phyloP scores from a whole-genome alignment of 768 basidiomycete species.

The Phlebiopsis gigantea region DNA sequence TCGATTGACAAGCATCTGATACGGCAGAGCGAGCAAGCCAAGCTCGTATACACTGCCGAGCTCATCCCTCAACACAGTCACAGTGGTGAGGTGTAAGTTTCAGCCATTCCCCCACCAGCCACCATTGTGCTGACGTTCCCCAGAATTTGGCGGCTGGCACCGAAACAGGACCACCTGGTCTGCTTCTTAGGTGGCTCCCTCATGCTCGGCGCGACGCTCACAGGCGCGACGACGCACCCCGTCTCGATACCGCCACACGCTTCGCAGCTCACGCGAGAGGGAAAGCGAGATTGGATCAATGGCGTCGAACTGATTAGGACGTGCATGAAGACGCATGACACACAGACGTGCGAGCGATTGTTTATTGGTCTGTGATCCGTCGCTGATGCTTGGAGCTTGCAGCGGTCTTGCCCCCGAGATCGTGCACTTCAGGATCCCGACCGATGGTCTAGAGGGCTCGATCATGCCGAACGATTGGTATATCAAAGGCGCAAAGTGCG shows the following conservation, averaged over 20 bases:
- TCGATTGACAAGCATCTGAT: constrained; percentile 76
- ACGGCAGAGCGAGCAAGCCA: constrained; percentile 49
- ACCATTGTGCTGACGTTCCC: not conserved
- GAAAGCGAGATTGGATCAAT: constrained; percentile 74
- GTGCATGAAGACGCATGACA: constrained; percentile 83
- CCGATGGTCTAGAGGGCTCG: constrained; percentile 44
- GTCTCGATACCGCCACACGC: constrained; percentile 66
- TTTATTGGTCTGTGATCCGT: not conserved
- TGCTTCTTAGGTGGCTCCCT: constrained; percentile 93
- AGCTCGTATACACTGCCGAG: constrained; percentile 78
- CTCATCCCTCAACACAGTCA: constrained; percentile 52
- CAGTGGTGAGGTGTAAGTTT: constrained; percentile 32
- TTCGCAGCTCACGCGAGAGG: constrained; percentile 55
- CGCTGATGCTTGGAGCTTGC: not conserved
- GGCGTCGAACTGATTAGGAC: constrained; percentile 82
- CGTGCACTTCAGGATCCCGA: constrained; percentile 71
- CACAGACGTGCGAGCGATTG: constrained; percentile 59
- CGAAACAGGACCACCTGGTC: constrained; percentile 94
- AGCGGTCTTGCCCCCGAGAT: constrained; percentile 90
- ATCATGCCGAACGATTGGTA: constrained; percentile 74
- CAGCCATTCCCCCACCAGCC: not conserved
- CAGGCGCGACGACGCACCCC: constrained; percentile 45
- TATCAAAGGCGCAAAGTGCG: constrained; percentile 75
- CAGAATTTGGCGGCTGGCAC: constrained; percentile 69
- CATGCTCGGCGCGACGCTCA: constrained; percentile 78